A percentile compares a stretch with the other conserved stretches of the same genome.
phyloP scores from a whole-genome alignment of 2,329 filamentous ascomycete species.

The Cladophialophora bantiana region DNA sequence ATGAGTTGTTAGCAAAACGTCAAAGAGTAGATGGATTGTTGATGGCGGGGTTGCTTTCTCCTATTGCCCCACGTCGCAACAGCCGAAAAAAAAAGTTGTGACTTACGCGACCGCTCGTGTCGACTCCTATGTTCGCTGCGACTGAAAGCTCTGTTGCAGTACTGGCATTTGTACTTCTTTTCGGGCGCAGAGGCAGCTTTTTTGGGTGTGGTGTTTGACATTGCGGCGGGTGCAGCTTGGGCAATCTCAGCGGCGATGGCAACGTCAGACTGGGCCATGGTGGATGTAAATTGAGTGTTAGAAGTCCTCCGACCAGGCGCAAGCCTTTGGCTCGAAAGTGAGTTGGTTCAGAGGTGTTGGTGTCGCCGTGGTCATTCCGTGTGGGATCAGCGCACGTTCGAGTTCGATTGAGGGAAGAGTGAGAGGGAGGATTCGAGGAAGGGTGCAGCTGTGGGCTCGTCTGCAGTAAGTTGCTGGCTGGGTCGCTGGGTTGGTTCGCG shows the following conservation, averaged over 20 bases:
- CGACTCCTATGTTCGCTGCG: constrained; percentile 95
- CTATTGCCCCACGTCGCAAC: constrained; percentile 38
- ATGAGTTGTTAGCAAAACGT: constrained; percentile 27
- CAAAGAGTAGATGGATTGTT: constrained; percentile 18
- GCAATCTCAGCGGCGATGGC: constrained; percentile 42
- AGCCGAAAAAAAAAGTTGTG: constrained; percentile 36
- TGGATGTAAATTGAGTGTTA: constrained; percentile 32
- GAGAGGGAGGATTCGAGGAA: constrained; percentile 13
- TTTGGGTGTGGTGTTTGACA: constrained; percentile 64
- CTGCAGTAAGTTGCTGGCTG: constrained; percentile 18
- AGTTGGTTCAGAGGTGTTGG: constrained; percentile 37
- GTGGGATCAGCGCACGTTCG: constrained; percentile 20
- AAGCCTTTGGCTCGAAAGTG: constrained; percentile 41
- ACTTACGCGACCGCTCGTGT: constrained; percentile 96
- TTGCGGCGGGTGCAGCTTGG: constrained; percentile 59
- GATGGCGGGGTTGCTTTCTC: constrained; percentile 34
- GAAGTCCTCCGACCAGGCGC: constrained; percentile 40
- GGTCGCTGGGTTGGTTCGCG: constrained; percentile 21
- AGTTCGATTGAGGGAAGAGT: constrained; percentile 20
- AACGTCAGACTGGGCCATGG: constrained; percentile 37
- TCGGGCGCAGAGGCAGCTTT: constrained; percentile 82
- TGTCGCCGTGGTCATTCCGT: constrained; percentile 36
- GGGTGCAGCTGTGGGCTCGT: constrained; percentile 22
- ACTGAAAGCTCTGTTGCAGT: constrained; percentile 96
- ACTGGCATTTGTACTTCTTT: constrained; percentile 99